Evolutionary conservation across 2,329 filamentous ascomycete species (phyloP), one percentile per base, ranked within the genome.

Genomic region (Aureobasidium melanogenum): DNA sequence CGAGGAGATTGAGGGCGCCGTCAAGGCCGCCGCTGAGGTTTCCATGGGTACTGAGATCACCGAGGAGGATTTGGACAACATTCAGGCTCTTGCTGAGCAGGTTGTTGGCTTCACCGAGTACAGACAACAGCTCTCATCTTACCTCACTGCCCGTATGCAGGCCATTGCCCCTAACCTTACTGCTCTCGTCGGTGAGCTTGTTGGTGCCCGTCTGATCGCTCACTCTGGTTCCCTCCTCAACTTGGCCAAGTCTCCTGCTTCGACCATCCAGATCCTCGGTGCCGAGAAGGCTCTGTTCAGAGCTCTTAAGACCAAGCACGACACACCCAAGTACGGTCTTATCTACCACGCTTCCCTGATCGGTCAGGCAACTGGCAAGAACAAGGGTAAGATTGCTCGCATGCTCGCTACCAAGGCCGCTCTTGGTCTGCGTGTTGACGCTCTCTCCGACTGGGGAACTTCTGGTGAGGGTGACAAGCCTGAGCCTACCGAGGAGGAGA

Each of bases 311-410:
- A 99, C 94, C 54, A 97, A 99, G 83, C 93, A 97, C 76, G 91
- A 97, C 72, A 99, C 94, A 41, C 94, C 94, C 72, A 99, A 97
- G 78, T 99, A 97, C 71, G 94, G 94, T 83, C 83, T 96, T 66
- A 90, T 95, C 74, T 95, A 94, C 79, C 89, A 96, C 76, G 88
- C 89, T 52, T 94, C 90, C 30, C 84, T 99, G 48, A 95, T 99
- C 66, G 95, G 94, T 47, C 94, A 99, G 79, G 94, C 94, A 32
- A 96, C 90, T 22, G 94, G 94, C 70, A 93, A 91, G 81, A 97
- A 97, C 82, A 99, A 99, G 87, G 94, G 94, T 70, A 99, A 99
- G 82, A 96, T 99, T 72, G 94, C 94, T 44, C 90, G 94, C 83
- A 91, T 96, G 81, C 84, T 99, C 64, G 89, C 94, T 52, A 88